These are phyloP conservation scores for Trichothecium sympodiale DNA, from an alignment of 2,329 filamentous ascomycete species.

Conservation along the genomic window DNA sequence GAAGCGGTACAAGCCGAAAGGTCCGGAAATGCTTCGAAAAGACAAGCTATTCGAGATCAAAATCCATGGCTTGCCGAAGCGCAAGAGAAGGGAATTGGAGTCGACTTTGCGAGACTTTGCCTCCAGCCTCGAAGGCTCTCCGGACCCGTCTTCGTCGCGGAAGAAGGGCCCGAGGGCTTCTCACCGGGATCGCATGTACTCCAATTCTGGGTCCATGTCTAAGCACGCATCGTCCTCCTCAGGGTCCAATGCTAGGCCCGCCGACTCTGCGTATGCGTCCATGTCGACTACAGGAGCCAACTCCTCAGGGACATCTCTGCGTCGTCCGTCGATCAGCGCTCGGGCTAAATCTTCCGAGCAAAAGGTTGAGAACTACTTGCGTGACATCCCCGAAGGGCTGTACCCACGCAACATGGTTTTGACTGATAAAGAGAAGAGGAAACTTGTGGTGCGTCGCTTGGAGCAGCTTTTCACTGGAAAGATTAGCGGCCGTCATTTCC, in stretches of 20 bases:
- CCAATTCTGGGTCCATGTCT: conserved; percentile 29
- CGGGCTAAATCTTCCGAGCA: conserved; percentile 36
- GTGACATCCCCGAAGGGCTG: conserved; percentile 60
- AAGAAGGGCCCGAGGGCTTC: conserved; percentile 19
- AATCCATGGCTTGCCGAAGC: conserved; percentile 59
- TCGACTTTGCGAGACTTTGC: conserved; percentile 62
- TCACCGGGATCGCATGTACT: conserved; percentile 26
- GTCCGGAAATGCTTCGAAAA: conserved; percentile 54
- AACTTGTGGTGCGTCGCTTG: conserved; percentile 61
- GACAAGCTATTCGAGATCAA: conserved; percentile 79
- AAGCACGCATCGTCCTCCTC: conserved; percentile 44
- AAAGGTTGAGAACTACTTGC: conserved; percentile 58
- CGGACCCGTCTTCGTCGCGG: conserved; percentile 26
- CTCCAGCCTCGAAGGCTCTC: conserved; percentile 44
- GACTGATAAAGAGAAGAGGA: conserved; percentile 66
- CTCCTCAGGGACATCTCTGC: conserved; percentile 28
- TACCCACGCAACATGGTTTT: conserved; percentile 50
- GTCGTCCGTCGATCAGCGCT: conserved; percentile 22
- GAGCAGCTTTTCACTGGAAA: conserved; percentile 78
- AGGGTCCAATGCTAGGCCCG: conserved; percentile 38
- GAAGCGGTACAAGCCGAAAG: conserved; percentile 57
- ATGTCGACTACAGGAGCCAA: conserved; percentile 40
- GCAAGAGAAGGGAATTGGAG: conserved; percentile 69
- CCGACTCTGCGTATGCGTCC: conserved; percentile 59
- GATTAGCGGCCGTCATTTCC: conserved; percentile 28